Percentiles rank a stretch among this genome's conserved stretches.
These are phyloP conservation scores for Colletotrichum neosansevieriae DNA, from an alignment of 2,329 filamentous ascomycete genomes.

Conservation along the genomic window DNA sequence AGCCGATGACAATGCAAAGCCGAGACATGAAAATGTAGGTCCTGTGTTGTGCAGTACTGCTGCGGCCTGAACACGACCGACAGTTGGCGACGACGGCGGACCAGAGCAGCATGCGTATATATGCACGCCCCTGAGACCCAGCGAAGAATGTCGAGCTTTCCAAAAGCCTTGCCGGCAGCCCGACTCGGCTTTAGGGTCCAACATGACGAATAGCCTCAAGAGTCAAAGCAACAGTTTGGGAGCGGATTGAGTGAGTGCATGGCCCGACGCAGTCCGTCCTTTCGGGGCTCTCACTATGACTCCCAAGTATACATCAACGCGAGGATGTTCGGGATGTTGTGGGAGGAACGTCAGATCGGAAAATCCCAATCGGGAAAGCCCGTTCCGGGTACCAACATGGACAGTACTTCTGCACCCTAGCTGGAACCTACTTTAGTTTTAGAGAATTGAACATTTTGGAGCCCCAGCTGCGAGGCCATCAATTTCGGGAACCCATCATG, in stretches of 20 bases:
- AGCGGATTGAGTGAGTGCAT: not conserved
- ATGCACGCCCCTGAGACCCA: conserved; percentile 4
- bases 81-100: conserved; percentile 6
- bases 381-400: too few species aligned
- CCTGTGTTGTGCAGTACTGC: not conserved
- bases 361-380: too few species aligned
- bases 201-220: conserved; percentile 1
- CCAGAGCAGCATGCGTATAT: conserved; percentile 20
- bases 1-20: conserved; percentile 2
- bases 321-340: too few species aligned
- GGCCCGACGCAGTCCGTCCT: not conserved
- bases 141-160: not conserved
- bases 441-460: too few species aligned
- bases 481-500: not conserved
- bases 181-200: conserved; percentile 7
- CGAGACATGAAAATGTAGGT: conserved; percentile 4
- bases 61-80: conserved; percentile 2
- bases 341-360: too few species aligned
- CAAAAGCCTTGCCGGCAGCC: conserved; percentile 22
- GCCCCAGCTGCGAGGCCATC: too few species aligned
- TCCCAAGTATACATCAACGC: not conserved
- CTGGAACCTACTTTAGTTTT: too few species aligned
- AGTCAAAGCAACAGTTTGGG: conserved; percentile 2
- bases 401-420: too few species aligned
- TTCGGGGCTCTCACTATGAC: not conserved